Base-by-base conservation (phyloP, 129 eudicot genomes). In the Solidago caesia region DNA sequence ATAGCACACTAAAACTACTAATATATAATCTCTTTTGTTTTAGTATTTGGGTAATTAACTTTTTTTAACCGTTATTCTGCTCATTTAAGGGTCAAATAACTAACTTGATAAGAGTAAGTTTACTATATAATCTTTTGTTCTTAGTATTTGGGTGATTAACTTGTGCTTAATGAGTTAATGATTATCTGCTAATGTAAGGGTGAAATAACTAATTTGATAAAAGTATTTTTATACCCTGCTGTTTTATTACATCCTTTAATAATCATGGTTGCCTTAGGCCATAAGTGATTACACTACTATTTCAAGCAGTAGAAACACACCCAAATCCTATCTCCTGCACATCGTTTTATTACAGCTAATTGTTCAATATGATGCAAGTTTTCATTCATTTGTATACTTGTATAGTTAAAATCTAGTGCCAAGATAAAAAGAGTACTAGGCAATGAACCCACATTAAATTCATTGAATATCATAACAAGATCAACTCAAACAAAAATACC, bases 401-500 rank as follows among this genome's bases (percentile, higher is more conserved):
- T 6, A n/a, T 68, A 48, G 81, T 77, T 42, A 43, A 68, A 44
- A 61, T 33, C 39, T 46, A 14, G 26, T 11, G 46, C 2, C 21
- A 57, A 59, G 12, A 21, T 27, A 27, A 48, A 74, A 47, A 39
- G 11, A 47, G 13, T 55, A 46, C 46, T 53, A 49, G 58, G 52
- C 62, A 68, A 78, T 60, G 9, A 43, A 79, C 27, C 47, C 47
- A 47, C 29, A 25, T 29, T 65, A 67, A 49, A 39, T 64, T 51
- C 57, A 16, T 59, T 73, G 25, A 67, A 14, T 13, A 53, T 14
- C 48, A 64, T 47, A 44, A 55, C 73, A 79, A 57, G 29, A 58
- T 39, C 57, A 73, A 79, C 53, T 66, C 46, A 6, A 12, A 79
- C 77, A 62, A 74, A 44, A 67, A 70, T 27, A 68, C 66, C 16